Base-by-base conservation (phyloP, 83 land plant species). In the Thuja plicata region DNA sequence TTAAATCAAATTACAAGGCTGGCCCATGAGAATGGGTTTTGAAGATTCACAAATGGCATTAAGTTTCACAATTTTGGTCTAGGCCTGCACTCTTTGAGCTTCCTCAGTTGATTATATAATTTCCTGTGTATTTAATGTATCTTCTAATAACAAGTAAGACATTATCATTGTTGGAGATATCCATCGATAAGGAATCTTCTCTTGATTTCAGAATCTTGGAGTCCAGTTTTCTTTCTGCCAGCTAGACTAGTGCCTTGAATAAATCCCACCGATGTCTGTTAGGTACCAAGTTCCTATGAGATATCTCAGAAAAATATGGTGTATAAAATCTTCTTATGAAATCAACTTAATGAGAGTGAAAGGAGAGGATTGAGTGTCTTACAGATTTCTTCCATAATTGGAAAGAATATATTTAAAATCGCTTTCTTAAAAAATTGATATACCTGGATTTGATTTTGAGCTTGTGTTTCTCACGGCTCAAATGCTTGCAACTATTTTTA, bases 331-430 rank as follows among this genome's bases (percentile, higher is more conserved):
- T 40, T 41, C 0, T 24, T 3, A 0, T 40, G 3, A 16, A 80
- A 80, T 80, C 84, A 80, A 80, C 45, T 66, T 6, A 80, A 37
- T 16, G 27, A 21, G 84, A 80, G 48, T 21, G 84, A 80, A 80
- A 41, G 48, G 24, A 8, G 11, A 80, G 43, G 48, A 21, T 80
- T 41, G 17, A 35, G 16, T 76, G 48, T 10, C 48, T 40, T 80
- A 43, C 3, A 80, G 46, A 24, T 41, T 41, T 35, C 48, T 80
- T 46, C 84, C 9, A 40, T 35, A 21, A 34, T 40, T 80, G 46
- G 80, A 41, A 80, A 40, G n/a, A 24, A 80, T 80, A 3, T 11
- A 40, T 35, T 80, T 10, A 40, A 40, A 40, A 35, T 80, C 10
- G 27, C n/a, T 66, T 24, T 27, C 10, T 27, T 66, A 27, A 24